Conservation (phyloP, 441 rosid species). For the Theobroma grandiflorum region DNA sequence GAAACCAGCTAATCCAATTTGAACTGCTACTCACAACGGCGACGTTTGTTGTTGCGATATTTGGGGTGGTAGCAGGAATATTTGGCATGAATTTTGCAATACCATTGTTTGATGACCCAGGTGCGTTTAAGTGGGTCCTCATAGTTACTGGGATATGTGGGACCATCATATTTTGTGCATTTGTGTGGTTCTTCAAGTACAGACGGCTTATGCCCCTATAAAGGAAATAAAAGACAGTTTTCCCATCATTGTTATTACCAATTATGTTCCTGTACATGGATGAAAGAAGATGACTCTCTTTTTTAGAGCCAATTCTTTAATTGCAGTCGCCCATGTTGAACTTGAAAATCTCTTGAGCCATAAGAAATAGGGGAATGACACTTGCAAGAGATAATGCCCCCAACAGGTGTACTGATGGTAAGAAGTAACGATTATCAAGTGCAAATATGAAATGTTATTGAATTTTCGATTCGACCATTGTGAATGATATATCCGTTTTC, state of each 20-base stretch:
- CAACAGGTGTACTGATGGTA: background rate
- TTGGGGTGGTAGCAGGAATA: conserved; percentile 96
- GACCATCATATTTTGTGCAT: conserved; percentile 68
- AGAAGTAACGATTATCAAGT: background rate
- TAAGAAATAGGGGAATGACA: background rate
- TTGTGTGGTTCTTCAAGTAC: conserved; percentile 90
- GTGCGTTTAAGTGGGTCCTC: conserved; percentile 93
- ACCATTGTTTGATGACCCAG: conserved; percentile 68
- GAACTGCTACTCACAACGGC: conserved; percentile 95
- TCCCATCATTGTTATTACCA: conserved; percentile 7
- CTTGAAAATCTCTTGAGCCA: background rate
- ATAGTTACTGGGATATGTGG: conserved; percentile 73
- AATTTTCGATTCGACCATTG: background rate
- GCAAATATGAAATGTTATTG: background rate
- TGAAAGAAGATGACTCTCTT: background rate
- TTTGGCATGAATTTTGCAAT: conserved; percentile 91
- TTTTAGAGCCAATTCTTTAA: conserved; percentile 6
- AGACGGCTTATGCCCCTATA: conserved; percentile 92
- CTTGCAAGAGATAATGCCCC: background rate
- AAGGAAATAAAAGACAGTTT: conserved; percentile 11
- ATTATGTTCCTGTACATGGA: background rate
- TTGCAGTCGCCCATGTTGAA: background rate
- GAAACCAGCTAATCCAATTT: conserved; percentile 95
- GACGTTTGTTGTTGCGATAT: conserved; percentile 93
- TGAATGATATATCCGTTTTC: too few species aligned